Evolutionary conservation across 2,329 filamentous ascomycete genomes (phyloP), one percentile per base, ranked within the genome.

Genomic region (Tolypocladium guangdongense): DNA sequence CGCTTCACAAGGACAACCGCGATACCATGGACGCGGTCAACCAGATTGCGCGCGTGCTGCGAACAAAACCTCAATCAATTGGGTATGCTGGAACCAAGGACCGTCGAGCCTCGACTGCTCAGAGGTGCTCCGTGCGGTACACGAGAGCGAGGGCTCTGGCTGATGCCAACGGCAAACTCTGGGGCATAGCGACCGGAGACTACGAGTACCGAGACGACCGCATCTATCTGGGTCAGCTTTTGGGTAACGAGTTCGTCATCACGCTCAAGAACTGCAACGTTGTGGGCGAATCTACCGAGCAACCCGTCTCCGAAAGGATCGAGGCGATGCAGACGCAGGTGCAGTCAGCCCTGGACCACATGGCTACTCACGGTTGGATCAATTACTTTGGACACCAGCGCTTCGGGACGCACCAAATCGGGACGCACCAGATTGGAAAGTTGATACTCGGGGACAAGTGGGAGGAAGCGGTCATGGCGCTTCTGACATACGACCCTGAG

Each of bases 311-410:
- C 6, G 64, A 68, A 30, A 64, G 63, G 35, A 59, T 71, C 10
- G 60, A 65, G 18, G 58, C 60, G 36, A 58, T 73, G 46, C 62
- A 59, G 52, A 52, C 58, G 30, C 66, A 78, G 38, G 74, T 83
- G 11, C 75, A 76, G 53, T 68, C 76, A 16, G 77, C 88, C 1
- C 73, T 96, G 50, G 73, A 78, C 43, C 81, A 85, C 57, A 81
- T 97, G 59, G 75, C 78, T 52, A 72, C 82, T 45, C 79, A 85
- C 46, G 93, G 93, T 3, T 99, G 95, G 75, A 84, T 99, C 70
- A 99, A 99, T 71, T 99, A 97, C 73, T 99, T 91, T 64, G 93
- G 93, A 10, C 82, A 97, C n/a, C 93, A 99, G 71, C 84, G 93
- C 27, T 99, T 99, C 63, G 93, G 93, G 32, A 92, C 90, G 0